phyloP scores from a whole-genome alignment of 2,329 filamentous ascomycete genomes.

The Epichloe baconii region DNA sequence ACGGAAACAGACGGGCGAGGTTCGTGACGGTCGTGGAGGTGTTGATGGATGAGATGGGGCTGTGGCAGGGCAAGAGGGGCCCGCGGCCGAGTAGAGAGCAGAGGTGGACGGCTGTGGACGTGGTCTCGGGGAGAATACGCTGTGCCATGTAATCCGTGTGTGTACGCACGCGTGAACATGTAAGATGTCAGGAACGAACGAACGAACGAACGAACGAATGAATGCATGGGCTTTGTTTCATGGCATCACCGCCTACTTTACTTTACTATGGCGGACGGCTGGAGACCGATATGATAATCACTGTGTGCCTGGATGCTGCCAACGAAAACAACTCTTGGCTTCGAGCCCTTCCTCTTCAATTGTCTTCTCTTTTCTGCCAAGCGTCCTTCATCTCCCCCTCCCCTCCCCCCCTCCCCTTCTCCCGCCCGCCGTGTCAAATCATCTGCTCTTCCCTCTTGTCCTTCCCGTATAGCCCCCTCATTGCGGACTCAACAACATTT shows the following conservation, averaged over 20 bases:
- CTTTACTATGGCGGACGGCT: too few species aligned
- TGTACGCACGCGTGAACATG: too few species aligned
- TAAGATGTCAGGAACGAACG: too few species aligned
- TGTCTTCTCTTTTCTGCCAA: neutral
- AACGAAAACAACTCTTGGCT: neutral
- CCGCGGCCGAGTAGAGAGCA: conserved; percentile 30
- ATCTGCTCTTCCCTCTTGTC: too few species aligned
- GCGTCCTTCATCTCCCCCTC: neutral
- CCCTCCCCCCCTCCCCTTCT: neutral
- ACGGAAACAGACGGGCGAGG: neutral
- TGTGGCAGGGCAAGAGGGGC: conserved; percentile 26
- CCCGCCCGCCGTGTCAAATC: too few species aligned
- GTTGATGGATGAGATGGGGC: conserved; percentile 35
- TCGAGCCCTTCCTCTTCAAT: neutral
- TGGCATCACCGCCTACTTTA: too few species aligned
- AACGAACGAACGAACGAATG: too few species aligned
- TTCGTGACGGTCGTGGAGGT: conserved; percentile 36
- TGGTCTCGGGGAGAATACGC: conserved; percentile 23
- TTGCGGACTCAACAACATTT: neutral
- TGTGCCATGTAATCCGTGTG: neutral
- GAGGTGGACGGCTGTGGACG: conserved; percentile 37
- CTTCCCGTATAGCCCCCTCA: neutral
- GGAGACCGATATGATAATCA: too few species aligned
- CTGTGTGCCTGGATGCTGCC: conserved; percentile 1
- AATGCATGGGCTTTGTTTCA: too few species aligned